Percentiles rank a stretch among this genome's conserved stretches.
These are phyloP conservation scores for Aureobasidium sp. DNA, from an alignment of 2,329 filamentous ascomycete genomes.

Conservation along the genomic window DNA sequence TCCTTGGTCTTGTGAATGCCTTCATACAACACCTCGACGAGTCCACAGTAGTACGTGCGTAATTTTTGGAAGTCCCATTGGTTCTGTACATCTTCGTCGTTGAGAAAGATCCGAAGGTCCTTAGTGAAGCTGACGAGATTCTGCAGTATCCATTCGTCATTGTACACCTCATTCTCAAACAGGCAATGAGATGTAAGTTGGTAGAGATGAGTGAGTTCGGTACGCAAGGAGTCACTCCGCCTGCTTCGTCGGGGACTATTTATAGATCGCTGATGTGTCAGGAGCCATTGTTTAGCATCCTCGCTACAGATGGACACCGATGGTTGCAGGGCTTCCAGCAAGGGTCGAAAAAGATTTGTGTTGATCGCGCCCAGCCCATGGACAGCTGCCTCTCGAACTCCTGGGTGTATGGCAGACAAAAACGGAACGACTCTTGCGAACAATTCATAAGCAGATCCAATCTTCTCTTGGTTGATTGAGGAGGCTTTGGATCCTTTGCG, in stretches of 20 bases:
- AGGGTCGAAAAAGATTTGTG: slow-evolving; percentile 80
- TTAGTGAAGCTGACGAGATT: slow-evolving; percentile 87
- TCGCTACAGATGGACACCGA: slow-evolving; percentile 81
- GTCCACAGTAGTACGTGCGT: slow-evolving; percentile 84
- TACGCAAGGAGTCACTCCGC: slow-evolving; percentile 78
- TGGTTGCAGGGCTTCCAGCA: slow-evolving; percentile 83
- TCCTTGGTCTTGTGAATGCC: slow-evolving; percentile 81
- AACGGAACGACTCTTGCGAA: slow-evolving; percentile 91
- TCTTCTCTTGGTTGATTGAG: slow-evolving; percentile 63
- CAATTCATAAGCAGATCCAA: slow-evolving; percentile 78
- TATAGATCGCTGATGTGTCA: slow-evolving; percentile 68
- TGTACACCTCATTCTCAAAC: slow-evolving; percentile 67
- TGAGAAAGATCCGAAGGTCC: slow-evolving; percentile 87
- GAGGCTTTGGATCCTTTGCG: slow-evolving; percentile 72
- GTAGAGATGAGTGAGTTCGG: slow-evolving; percentile 94
- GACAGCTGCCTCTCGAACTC: slow-evolving; percentile 84
- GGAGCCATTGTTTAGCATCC: slow-evolving; percentile 74
- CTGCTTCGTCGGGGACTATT: slow-evolving; percentile 76
- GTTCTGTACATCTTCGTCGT: slow-evolving; percentile 88
- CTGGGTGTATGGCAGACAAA: slow-evolving; percentile 68
- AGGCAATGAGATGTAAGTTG: slow-evolving; percentile 88
- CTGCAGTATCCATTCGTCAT: slow-evolving; percentile 74
- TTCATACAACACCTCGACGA: slow-evolving; percentile 89
- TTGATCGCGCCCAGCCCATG: slow-evolving; percentile 92
- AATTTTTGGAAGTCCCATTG: slow-evolving; percentile 92